Evolutionary conservation across 108 stramenopile genomes (phyloP), one percentile per base, ranked within the genome.

Genomic region (Cylindrotheca fusiformis): DNA sequence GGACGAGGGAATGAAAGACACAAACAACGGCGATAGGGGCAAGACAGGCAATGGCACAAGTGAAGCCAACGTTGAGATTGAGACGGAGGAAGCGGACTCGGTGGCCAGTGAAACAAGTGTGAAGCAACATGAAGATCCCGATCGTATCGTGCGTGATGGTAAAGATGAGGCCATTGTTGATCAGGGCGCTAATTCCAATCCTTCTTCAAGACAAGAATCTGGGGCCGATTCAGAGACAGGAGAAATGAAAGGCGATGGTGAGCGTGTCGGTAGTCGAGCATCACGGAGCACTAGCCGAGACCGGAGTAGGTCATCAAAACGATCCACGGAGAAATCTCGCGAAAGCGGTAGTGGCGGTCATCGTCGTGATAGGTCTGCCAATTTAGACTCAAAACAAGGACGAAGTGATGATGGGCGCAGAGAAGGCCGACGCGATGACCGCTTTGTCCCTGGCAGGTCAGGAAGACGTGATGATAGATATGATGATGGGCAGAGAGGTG

Each of bases 391-490:
- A n/a, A n/a, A n/a, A n/a, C n/a, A n/a, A n/a, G n/a, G 53, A 29
- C 23, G 48, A 48, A 62, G 60, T 24, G 21, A 6, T 17, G 28
- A 23, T 45, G 32, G 47, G 52, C 36, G 10, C 6, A 63, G 63
- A 33, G 65, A 64, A 0, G 56, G 57, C 2, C 30, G 55, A 41
- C 29, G 20, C 6, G 60, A 69, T 25, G 57, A 59, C 33, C 19
- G 67, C 1, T 48, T 32, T 29, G 54, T 28, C 0, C 17, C 26
- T 4, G 60, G 53, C 4, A 27, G 41, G 21, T 25, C 25, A 2
- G 60, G 49, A 32, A 23, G 27, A 36, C 51, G 32, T 31, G 21
- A 27, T 25, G 62, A 41, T 10, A 41, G 65, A 44, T 27, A 30
- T 24, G 56, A 52, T n/a, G 55, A 56, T 52, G 29, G 65, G 5